Conservation (phyloP, 1,284 basidiomycete species). For the Peniophora sp. region DNA sequence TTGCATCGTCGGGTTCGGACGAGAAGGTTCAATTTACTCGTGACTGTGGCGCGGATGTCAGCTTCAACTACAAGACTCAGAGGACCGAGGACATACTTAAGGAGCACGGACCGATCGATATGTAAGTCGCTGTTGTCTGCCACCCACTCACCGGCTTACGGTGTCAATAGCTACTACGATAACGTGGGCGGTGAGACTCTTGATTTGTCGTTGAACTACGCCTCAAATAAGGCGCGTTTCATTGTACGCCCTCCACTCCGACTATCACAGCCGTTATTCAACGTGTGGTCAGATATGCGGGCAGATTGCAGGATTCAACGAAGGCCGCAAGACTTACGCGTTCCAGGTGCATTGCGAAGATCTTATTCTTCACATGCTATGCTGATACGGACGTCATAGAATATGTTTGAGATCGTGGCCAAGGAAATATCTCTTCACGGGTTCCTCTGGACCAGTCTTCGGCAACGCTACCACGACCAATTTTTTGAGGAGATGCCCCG, state of each 20-base stretch:
- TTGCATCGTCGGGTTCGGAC: constrained; percentile 65
- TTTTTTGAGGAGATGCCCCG: constrained; percentile 47
- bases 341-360: constrained; percentile 16
- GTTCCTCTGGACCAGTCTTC: constrained; percentile 42
- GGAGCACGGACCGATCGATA: constrained; percentile 49
- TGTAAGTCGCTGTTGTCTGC: constrained; percentile 21
- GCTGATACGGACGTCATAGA: constrained; percentile 9
- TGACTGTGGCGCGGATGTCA: constrained; percentile 59
- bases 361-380: neutral
- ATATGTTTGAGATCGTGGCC: constrained; percentile 30
- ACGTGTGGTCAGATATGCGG: constrained; percentile 15
- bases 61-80: constrained; percentile 68
- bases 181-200: constrained; percentile 64
- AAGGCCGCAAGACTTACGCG: constrained; percentile 6
- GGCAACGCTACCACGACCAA: constrained; percentile 26
- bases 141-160: too few species aligned
- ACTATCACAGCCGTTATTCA: neutral
- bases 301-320: constrained; percentile 24
- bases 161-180: constrained; percentile 42
- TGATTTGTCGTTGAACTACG: constrained; percentile 44
- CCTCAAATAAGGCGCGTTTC: constrained; percentile 45
- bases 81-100: constrained; percentile 43
- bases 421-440: constrained; percentile 51
- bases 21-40: constrained; percentile 63
- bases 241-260: constrained; percentile 31